phyloP scores from a whole-genome alignment of 106 monocot genomes.

The Dendrobium officinale region DNA sequence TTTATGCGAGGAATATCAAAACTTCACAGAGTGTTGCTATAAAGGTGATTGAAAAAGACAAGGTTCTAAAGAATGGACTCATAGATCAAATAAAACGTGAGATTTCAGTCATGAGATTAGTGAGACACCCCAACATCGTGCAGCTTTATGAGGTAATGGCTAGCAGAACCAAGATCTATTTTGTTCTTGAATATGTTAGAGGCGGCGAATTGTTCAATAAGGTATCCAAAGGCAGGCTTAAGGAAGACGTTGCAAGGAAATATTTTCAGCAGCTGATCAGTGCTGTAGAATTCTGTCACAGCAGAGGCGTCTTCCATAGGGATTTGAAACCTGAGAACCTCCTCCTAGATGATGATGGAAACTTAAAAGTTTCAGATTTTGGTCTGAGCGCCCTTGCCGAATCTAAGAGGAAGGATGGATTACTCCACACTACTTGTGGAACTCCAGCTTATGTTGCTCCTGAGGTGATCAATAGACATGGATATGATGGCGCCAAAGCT shows the following conservation, averaged over 20 bases:
- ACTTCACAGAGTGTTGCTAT: conserved; percentile 30
- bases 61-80: conserved; percentile 33
- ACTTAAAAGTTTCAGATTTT: conserved; percentile 47
- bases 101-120: conserved; percentile 35
- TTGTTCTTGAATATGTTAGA: conserved; percentile 30
- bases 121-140: conserved; percentile 32
- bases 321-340: conserved; percentile 52
- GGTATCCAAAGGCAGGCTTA: conserved; percentile 29
- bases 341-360: conserved; percentile 37
- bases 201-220: conserved; percentile 37
- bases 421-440: conserved; percentile 41
- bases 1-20: conserved; percentile 15
- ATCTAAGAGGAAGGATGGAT: conserved; percentile 18
- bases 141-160: conserved; percentile 50
- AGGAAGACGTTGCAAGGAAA: conserved; percentile 27
- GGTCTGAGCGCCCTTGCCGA: conserved; percentile 33
- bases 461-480: conserved; percentile 31
- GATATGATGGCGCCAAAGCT: conserved; percentile 40
- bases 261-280: conserved; percentile 39
- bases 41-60: conserved; percentile 36
- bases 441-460: conserved; percentile 58
- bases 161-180: conserved; percentile 32
- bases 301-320: conserved; percentile 40
- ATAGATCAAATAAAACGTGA: conserved; percentile 44
- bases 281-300: conserved; percentile 38